Evolutionary conservation across 257 asterid genomes (phyloP).

Genomic region (Fraxinus cuspidata): DNA sequence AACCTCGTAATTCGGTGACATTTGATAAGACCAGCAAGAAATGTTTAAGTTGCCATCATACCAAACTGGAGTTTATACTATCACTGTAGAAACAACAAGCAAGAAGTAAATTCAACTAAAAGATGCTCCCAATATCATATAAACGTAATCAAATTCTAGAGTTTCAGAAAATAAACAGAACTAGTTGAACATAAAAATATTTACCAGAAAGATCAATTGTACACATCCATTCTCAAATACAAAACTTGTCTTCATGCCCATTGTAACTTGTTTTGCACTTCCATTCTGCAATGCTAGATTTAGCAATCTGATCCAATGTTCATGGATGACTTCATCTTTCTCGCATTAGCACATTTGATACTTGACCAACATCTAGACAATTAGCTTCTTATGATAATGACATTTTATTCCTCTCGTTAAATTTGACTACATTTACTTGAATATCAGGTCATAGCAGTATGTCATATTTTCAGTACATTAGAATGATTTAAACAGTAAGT

Average conservation of each 20-base stretch:
- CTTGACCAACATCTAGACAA: slow-evolving; percentile 14
- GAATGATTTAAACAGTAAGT: background rate
- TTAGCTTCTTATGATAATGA: slow-evolving; percentile 19
- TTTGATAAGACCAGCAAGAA: slow-evolving; percentile 13
- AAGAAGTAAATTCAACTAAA: slow-evolving; percentile 16
- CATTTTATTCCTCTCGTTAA: background rate
- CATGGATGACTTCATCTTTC: slow-evolving; percentile 5
- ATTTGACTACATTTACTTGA: slow-evolving; percentile 6
- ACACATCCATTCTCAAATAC: slow-evolving; percentile 8
- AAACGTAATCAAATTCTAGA: slow-evolving; percentile 26
- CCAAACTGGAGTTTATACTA: slow-evolving; percentile 10
- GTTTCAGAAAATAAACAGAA: slow-evolving; percentile 8
- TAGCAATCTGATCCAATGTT: background rate
- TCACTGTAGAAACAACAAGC: slow-evolving; percentile 25
- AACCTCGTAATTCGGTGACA: slow-evolving; percentile 16
- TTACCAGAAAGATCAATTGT: slow-evolving; percentile 9
- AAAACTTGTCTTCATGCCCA: slow-evolving; percentile 8
- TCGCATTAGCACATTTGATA: background rate
- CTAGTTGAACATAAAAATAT: slow-evolving; percentile 15
- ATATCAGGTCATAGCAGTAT: background rate
- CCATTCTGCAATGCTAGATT: slow-evolving; percentile 12
- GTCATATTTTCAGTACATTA: slow-evolving; percentile 9
- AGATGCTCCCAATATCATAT: slow-evolving; percentile 23
- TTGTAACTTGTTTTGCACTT: background rate
- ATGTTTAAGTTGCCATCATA: slow-evolving; percentile 10